Percentiles rank a stretch among this genome's conserved stretches.
Evolutionary conservation across 176 grass and related monocot species (phyloP).

Genomic region (Musa schizocarpa): DNA sequence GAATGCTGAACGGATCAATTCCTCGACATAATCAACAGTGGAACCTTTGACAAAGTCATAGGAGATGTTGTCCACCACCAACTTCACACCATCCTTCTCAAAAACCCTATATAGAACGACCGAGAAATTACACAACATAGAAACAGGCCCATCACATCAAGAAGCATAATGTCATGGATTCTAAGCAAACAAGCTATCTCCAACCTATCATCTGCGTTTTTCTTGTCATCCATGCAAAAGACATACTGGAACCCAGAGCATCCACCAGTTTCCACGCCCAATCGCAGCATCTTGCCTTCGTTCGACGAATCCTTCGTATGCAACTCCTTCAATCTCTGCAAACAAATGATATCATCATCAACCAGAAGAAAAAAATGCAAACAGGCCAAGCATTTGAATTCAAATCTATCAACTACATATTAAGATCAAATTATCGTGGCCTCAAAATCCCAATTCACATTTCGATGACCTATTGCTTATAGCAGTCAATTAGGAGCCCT

Average conservation of each 20-base stretch:
- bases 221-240: constrained; percentile 61
- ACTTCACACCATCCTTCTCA: constrained; percentile 69
- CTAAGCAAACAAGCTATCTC: background rate
- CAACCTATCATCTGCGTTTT: constrained; percentile 45
- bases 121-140: background rate
- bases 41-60: constrained; percentile 95
- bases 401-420: background rate
- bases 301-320: constrained; percentile 39
- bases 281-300: constrained; percentile 69
- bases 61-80: constrained; percentile 78
- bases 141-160: background rate
- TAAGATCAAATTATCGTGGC: background rate
- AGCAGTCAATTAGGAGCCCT: background rate
- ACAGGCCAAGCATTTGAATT: constrained; percentile 3
- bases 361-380: background rate
- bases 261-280: constrained; percentile 81
- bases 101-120: constrained; percentile 39
- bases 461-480: background rate
- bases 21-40: constrained; percentile 74
- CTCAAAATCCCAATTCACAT: constrained; percentile 1
- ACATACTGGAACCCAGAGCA: constrained; percentile 90
- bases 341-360: background rate
- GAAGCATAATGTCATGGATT: background rate
- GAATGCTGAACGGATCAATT: constrained; percentile 78
- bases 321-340: constrained; percentile 79